Evolutionary conservation across 148 eudicot species (phyloP).

Genomic region (Camellia lanceoleosa): DNA sequence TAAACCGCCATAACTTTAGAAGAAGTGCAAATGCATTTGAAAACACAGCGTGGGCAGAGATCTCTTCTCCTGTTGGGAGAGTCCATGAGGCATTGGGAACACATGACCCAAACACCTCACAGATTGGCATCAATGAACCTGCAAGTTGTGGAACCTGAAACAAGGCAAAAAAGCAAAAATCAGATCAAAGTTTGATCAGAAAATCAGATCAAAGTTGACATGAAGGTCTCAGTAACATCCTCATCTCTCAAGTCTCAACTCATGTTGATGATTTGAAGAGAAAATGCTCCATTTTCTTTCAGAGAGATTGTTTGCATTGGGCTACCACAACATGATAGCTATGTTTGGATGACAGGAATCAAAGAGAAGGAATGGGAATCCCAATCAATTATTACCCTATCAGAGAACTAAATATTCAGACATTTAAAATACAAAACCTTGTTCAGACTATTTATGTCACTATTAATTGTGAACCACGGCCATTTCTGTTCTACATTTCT

Average conservation of each 20-base stretch:
- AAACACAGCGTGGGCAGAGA: constrained; percentile 76
- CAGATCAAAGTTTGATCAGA: neutral
- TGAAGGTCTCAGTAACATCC: neutral
- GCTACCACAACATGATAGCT: too few relatives aligned
- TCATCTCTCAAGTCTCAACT: constrained; percentile 1
- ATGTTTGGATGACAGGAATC: too few relatives aligned
- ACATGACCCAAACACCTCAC: constrained; percentile 92
- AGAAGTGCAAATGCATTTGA: constrained; percentile 93
- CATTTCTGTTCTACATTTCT: neutral
- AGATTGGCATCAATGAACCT: constrained; percentile 89
- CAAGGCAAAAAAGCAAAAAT: neutral
- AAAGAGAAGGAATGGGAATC: too few relatives aligned
- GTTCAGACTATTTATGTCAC: neutral
- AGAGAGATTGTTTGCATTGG: too few relatives aligned
- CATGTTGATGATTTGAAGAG: neutral
- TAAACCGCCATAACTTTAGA: constrained; percentile 91
- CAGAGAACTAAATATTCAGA: neutral
- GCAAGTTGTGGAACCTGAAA: constrained; percentile 92
- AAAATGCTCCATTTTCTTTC: neutral
- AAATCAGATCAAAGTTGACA: neutral
- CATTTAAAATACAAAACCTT: neutral
- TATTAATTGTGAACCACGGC: neutral
- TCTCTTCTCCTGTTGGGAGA: constrained; percentile 71
- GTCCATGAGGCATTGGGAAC: constrained; percentile 70
- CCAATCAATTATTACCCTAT: neutral